A percentile compares a stretch with the other conserved stretches of the same genome.
These are phyloP conservation scores for Thelephora terrestris DNA, from an alignment of 1,284 basidiomycete genomes.

Conservation along the genomic window DNA sequence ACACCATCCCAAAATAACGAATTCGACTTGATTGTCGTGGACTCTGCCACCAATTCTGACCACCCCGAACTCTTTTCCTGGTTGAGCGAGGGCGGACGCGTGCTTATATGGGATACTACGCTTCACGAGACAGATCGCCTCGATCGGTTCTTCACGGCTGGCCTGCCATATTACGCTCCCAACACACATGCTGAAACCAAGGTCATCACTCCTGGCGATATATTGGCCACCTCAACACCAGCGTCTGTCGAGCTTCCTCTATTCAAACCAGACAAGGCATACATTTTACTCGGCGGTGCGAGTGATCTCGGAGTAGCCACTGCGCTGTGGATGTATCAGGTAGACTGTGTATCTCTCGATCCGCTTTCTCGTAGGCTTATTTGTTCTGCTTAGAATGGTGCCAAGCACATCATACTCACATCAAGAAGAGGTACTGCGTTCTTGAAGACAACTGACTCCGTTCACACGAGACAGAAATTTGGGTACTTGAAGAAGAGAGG, in stretches of 20 bases:
- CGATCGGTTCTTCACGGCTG: background rate
- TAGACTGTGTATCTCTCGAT: slow-evolving; percentile 5
- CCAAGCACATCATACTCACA: slow-evolving; percentile 26
- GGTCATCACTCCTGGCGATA: background rate
- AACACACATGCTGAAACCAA: background rate
- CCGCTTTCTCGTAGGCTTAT: background rate
- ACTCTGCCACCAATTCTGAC: too few relatives aligned
- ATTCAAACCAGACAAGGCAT: slow-evolving; percentile 8
- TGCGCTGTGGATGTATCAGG: slow-evolving; percentile 30
- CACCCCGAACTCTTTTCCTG: background rate
- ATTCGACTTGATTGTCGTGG: too few relatives aligned
- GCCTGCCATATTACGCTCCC: slow-evolving; percentile 3
- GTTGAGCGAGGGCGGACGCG: background rate
- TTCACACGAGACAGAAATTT: slow-evolving; percentile 18
- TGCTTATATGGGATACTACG: background rate
- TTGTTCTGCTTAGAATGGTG: slow-evolving; percentile 24
- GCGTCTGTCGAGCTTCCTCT: background rate
- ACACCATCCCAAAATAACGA: too few relatives aligned
- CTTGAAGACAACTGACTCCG: slow-evolving; percentile 13
- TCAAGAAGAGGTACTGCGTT: slow-evolving; percentile 25
- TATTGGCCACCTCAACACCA: background rate
- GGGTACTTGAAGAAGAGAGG: slow-evolving; percentile 20
- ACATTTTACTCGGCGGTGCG: slow-evolving; percentile 15
- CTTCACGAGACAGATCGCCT: background rate
- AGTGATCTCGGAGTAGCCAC: slow-evolving; percentile 21